Evolutionary conservation across 805 yeast species (phyloP).

Genomic region (Cephaloascus albidus): DNA sequence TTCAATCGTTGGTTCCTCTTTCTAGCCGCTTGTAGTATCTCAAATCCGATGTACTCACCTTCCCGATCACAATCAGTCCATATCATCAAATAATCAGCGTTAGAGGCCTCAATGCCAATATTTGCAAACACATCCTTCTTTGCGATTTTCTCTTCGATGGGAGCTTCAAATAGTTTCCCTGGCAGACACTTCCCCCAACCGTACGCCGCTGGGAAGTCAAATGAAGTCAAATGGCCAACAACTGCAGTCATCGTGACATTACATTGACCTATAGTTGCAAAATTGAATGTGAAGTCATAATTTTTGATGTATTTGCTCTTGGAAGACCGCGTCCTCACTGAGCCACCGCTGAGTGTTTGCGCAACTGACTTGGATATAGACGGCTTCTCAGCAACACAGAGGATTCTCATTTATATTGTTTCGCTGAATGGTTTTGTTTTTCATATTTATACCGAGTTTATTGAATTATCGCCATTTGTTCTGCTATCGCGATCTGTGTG

Average conservation of each 20-base stretch:
- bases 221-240: slow-evolving; percentile 68
- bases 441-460: too few species aligned
- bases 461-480: too few species aligned
- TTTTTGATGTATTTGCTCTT: slow-evolving; percentile 60
- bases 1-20: slow-evolving; percentile 36
- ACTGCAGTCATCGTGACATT: slow-evolving; percentile 89
- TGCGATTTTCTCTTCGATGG: slow-evolving; percentile 32
- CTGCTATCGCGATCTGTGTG: too few species aligned
- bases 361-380: slow-evolving; percentile 87
- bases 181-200: slow-evolving; percentile 64
- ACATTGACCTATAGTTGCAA: slow-evolving; percentile 54
- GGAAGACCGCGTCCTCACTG: slow-evolving; percentile 35
- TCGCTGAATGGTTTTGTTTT: too few species aligned
- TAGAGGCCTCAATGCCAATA: slow-evolving; percentile 55
- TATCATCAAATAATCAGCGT: slow-evolving; percentile 62
- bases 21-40: slow-evolving; percentile 63
- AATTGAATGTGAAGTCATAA: slow-evolving; percentile 65
- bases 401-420: slow-evolving; percentile 58
- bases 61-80: slow-evolving; percentile 99
- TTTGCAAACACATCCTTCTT: slow-evolving; percentile 48
- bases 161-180: slow-evolving; percentile 62
- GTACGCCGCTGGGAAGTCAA: slow-evolving; percentile 55
- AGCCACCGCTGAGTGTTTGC: slow-evolving; percentile 67
- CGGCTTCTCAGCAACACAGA: slow-evolving; percentile 96
- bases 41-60: slow-evolving; percentile 89